Evolutionary conservation across 148 eudicot species (phyloP).

Genomic region (Amaranthus hypochondriacus): DNA sequence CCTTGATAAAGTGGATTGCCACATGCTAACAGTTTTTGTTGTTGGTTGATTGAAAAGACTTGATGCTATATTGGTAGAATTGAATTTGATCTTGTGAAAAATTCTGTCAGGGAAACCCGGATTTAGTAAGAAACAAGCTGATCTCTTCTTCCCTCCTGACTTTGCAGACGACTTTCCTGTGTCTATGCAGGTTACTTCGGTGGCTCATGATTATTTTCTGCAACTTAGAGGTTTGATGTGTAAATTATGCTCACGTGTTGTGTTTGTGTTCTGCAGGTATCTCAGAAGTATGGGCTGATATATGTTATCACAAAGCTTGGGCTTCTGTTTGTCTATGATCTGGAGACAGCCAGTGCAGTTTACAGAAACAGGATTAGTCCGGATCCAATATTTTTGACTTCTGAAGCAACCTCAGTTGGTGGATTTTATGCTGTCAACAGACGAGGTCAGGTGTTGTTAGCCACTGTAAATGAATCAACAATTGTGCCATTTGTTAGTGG

Average conservation of each 20-base stretch:
- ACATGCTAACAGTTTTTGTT: background rate
- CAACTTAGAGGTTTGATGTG: background rate
- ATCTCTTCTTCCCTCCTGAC: slow-evolving; percentile 94
- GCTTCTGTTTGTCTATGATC: slow-evolving; percentile 84
- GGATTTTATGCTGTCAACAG: slow-evolving; percentile 93
- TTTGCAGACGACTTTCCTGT: slow-evolving; percentile 96
- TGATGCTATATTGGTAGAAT: background rate
- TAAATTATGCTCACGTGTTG: background rate
- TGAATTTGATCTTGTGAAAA: background rate
- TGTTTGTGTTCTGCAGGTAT: slow-evolving; percentile 48
- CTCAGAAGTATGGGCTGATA: slow-evolving; percentile 79
- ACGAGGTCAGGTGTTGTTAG: slow-evolving; percentile 88
- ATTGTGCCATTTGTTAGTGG: slow-evolving; percentile 90
- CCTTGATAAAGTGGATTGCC: background rate
- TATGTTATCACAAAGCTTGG: slow-evolving; percentile 93
- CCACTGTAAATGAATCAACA: slow-evolving; percentile 85
- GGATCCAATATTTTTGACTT: slow-evolving; percentile 86
- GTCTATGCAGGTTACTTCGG: slow-evolving; percentile 74
- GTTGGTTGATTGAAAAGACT: no score
- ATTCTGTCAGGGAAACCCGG: slow-evolving; percentile 58
- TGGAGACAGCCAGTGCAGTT: slow-evolving; percentile 87
- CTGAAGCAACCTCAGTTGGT: slow-evolving; percentile 90
- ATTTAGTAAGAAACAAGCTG: slow-evolving; percentile 89
- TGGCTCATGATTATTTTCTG: background rate
- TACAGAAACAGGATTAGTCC: slow-evolving; percentile 91